These are phyloP conservation scores for Microstegium vimineum DNA, from an alignment of 176 grass and related monocot species.

Conservation along the genomic window DNA sequence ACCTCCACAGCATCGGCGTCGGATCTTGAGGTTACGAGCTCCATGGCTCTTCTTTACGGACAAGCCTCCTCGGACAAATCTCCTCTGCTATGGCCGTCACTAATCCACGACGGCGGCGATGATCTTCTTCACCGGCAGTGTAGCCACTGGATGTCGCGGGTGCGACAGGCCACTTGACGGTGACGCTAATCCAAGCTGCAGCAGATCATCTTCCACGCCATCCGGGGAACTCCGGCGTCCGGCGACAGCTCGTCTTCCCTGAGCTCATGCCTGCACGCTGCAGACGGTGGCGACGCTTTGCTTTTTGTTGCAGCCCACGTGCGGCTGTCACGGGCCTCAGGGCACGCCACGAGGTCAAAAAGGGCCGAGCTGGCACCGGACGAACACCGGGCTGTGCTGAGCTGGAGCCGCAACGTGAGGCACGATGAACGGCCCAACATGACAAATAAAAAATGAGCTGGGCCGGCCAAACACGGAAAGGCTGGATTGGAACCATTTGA, in stretches of 20 bases:
- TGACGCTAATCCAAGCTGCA: neutral
- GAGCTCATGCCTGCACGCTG: neutral
- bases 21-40: neutral
- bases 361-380: no score
- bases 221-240: neutral
- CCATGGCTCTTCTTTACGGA: neutral
- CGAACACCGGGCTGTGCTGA: neutral
- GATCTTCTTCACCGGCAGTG: neutral
- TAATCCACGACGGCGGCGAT: neutral
- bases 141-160: neutral
- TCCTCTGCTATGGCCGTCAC: neutral
- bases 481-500: neutral
- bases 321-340: neutral
- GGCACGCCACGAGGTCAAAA: no score
- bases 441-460: neutral
- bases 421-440: neutral
- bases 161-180: neutral
- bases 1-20: neutral
- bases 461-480: neutral
- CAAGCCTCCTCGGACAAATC: neutral
- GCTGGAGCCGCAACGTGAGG: neutral
- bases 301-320: neutral
- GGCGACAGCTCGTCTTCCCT: neutral
- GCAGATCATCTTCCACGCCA: neutral
- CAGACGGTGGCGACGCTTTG: neutral